phyloP scores from a whole-genome alignment of 192 early-diverging fungal species.

The Coemansia umbellata region DNA sequence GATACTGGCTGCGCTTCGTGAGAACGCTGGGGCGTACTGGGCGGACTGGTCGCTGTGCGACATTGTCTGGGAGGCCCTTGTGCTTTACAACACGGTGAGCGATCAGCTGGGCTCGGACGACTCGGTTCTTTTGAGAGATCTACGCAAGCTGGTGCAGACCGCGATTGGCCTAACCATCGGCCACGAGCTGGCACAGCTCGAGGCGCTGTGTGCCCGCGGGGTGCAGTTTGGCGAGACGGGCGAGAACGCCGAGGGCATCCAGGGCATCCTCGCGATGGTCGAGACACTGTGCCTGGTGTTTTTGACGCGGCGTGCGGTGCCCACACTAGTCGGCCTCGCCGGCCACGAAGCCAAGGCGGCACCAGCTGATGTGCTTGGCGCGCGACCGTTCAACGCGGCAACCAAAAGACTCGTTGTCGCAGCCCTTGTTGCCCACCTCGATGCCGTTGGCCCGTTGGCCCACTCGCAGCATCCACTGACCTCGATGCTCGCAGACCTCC shows the following conservation, averaged over 20 bases:
- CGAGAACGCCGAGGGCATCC: too few species aligned
- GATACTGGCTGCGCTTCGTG: background rate
- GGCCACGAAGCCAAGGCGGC: too few species aligned
- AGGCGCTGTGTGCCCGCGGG: slow-evolving; percentile 23
- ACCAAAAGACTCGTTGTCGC: slow-evolving; percentile 18
- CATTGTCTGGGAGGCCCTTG: slow-evolving; percentile 42
- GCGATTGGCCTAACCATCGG: slow-evolving; percentile 1
- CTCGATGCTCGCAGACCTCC: slow-evolving; percentile 69
- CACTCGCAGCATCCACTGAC: slow-evolving; percentile 33
- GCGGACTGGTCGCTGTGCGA: slow-evolving; percentile 18
- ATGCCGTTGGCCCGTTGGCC: slow-evolving; percentile 25
- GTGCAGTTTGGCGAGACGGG: background rate
- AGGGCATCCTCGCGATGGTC: slow-evolving; percentile 10
- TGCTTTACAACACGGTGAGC: slow-evolving; percentile 14
- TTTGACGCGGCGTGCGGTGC: too few species aligned
- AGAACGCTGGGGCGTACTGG: background rate
- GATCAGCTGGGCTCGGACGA: background rate
- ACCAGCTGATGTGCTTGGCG: too few species aligned
- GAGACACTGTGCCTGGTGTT: slow-evolving; percentile 22
- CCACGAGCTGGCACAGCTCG: slow-evolving; percentile 5
- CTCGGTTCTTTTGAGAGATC: background rate
- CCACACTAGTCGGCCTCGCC: too few species aligned
- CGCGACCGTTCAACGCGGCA: slow-evolving; percentile 9
- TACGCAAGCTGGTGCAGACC: slow-evolving; percentile 25
- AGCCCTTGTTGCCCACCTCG: slow-evolving; percentile 16